Percentiles rank a stretch among this genome's conserved stretches.
Conservation (phyloP, 2,329 filamentous ascomycete species). For the Colletotrichum magnum region DNA sequence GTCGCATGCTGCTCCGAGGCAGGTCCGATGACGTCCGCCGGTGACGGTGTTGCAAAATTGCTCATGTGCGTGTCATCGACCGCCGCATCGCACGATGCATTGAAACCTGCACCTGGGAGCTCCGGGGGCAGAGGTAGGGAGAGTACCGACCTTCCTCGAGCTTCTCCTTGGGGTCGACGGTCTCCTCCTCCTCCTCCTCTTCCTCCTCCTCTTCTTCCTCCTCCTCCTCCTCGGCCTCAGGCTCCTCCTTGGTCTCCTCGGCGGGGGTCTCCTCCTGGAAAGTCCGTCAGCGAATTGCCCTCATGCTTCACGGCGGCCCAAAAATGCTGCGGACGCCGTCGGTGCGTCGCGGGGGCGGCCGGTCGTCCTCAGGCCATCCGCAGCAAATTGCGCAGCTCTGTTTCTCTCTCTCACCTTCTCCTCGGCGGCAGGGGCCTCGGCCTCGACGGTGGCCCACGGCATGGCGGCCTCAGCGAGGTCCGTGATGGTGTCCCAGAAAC, state of each 20-base stretch:
- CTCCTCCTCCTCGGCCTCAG: constrained; percentile 64
- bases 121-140: not conserved
- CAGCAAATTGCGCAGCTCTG: constrained; percentile 41
- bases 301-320: not conserved
- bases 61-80: constrained; percentile 33
- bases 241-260: constrained; percentile 56
- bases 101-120: not conserved
- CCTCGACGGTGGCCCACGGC: constrained; percentile 76
- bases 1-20: not conserved
- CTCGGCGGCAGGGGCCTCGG: constrained; percentile 78
- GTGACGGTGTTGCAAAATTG: not conserved
- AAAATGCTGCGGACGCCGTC: not conserved
- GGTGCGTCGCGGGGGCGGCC: not conserved
- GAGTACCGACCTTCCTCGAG: constrained; percentile 88
- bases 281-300: constrained; percentile 13
- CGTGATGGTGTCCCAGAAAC: constrained; percentile 75
- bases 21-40: constrained; percentile 7
- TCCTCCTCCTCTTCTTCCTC: constrained; percentile 78
- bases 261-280: constrained; percentile 53
- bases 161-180: constrained; percentile 87
- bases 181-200: constrained; percentile 85
- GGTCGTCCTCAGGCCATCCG: constrained; percentile 7
- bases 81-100: constrained; percentile 4
- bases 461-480: constrained; percentile 76
- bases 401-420: constrained; percentile 62